These are phyloP conservation scores for Puccinia sorghi DNA, from an alignment of 1,284 basidiomycete species.

Conservation along the genomic window DNA sequence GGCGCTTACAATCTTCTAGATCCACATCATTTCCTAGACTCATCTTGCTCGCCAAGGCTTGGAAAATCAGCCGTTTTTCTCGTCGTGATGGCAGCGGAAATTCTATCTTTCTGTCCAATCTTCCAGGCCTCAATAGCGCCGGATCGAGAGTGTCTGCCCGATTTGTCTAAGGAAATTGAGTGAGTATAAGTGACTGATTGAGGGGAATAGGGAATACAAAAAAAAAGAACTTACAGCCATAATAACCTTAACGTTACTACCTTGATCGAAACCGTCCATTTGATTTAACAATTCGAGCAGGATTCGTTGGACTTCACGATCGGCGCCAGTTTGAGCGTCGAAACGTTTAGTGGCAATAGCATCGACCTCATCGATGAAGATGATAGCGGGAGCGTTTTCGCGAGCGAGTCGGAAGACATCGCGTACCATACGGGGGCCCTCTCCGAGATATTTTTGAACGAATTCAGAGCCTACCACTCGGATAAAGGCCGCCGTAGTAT, in stretches of 20 bases:
- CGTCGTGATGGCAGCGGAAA: conserved; percentile 92
- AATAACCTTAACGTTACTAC: conserved; percentile 98
- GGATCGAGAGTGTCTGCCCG: conserved; percentile 95
- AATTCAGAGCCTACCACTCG: conserved; percentile 96
- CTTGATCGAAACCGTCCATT: conserved; percentile 99
- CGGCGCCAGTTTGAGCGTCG: conserved; percentile 97
- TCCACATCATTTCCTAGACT: conserved; percentile 97
- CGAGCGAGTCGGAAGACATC: conserved; percentile 93
- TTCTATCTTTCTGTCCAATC: conserved; percentile 93
- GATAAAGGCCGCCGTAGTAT: conserved; percentile 96
- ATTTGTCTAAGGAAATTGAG: conserved; percentile 66
- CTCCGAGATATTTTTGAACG: conserved; percentile 94
- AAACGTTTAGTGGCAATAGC: conserved; percentile 90
- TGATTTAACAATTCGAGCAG: conserved; percentile 97
- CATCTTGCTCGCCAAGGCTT: conserved; percentile 97
- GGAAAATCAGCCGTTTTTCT: conserved; percentile 97
- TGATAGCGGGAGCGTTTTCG: conserved; percentile 91
- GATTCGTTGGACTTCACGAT: conserved; percentile 98
- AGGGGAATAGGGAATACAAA: conserved; percentile 58
- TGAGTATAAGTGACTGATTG: conserved; percentile 53
- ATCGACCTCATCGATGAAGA: conserved; percentile 91
- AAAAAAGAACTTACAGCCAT: conserved; percentile 80
- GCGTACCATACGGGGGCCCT: conserved; percentile 91
- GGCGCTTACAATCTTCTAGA: conserved; percentile 84
- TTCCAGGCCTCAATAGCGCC: conserved; percentile 92